Evolutionary conservation across 495 filamentous ascomycete species (phyloP).

Genomic region (Melanomma pulvis-pyrius): DNA sequence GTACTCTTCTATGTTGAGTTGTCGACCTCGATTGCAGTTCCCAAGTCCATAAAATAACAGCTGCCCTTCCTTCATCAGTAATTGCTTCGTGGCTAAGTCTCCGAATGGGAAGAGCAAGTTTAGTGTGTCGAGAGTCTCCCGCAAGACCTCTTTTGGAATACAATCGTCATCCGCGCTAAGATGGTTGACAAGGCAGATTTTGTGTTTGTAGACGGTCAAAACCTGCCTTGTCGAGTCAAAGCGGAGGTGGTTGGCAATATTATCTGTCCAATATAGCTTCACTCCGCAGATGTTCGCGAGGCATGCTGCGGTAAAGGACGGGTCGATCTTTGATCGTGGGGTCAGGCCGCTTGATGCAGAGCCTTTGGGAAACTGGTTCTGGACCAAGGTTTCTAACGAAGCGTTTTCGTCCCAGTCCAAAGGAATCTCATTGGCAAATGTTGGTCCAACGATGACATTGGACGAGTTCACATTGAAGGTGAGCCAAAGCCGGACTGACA

Average conservation of each 20-base stretch:
- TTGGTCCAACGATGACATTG: conserved; percentile 10
- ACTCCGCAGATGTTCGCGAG: conserved; percentile 11
- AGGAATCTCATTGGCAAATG: conserved; percentile 3
- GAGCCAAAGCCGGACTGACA: conserved; percentile 17
- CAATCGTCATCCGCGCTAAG: background rate
- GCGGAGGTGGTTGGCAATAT: conserved; percentile 8
- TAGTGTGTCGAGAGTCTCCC: conserved; percentile 8
- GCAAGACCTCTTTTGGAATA: conserved; percentile 6
- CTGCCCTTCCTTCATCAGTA: too few relatives aligned
- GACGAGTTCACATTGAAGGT: conserved; percentile 12
- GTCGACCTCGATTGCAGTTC: too few relatives aligned
- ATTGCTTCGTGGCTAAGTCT: too few relatives aligned
- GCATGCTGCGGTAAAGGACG: conserved; percentile 14
- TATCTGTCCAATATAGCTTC: conserved; percentile 11
- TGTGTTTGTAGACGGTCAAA: conserved; percentile 13
- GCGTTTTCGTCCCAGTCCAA: background rate
- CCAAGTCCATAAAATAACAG: too few relatives aligned
- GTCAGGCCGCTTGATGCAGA: background rate
- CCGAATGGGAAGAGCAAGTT: conserved; percentile 14
- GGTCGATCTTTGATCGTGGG: background rate
- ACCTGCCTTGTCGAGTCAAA: background rate
- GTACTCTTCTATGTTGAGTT: too few relatives aligned
- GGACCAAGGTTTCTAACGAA: background rate
- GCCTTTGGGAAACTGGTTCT: background rate
- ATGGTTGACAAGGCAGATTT: conserved; percentile 23